Evolutionary conservation across 768 basidiomycete genomes (phyloP), one percentile per base, ranked within the genome.

Genomic region (Lentinula aciculospora): DNA sequence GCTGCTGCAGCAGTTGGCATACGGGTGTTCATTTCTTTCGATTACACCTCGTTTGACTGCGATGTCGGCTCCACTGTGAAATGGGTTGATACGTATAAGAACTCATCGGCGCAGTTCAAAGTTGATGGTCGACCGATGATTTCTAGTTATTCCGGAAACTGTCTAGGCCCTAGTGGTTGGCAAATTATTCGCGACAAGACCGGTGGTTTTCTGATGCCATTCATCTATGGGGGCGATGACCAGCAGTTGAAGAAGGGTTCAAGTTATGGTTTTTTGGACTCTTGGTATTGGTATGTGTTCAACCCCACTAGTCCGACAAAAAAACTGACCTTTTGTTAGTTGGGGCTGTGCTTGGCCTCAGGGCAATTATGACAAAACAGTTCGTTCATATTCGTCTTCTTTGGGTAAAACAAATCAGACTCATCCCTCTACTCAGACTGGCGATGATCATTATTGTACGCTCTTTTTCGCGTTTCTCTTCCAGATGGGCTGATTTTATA

Each of bases 311-410:
- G 36, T 23, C 40, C 25, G 45, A n/a, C n/a, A n/a, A 28, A 29
- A 5, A 12, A 3, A 39, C 36, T 42, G 37, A 15, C 53, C 7
- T 17, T n/a, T 34, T 40, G 13, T 50, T 56, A 75, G 76, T 71
- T 84, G 83, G 82, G 82, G 83, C 65, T 79, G 81, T 66, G 83
- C 81, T 4, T 86, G 83, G 83, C 83, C 84, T 2, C 73, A 79
- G 60, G 74, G 78, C 0, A 68, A 78, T 58, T 61, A 64, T 12
- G 70, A 72, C 10, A 78, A 79, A 62, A 75, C 67, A 25, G 48
- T 50, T 19, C 29, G 28, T 50, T n/a, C 19, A 31, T 4, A n/a
- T 47, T 50, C 28, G 73, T 63, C 15, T 21, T 17, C 21, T 28
- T 40, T 28, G 45, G 34, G 49, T 6, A 37, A 29, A 10, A 7